Base-by-base conservation (phyloP, 306 rosid genomes). In the Lathyrus tuberosus region DNA sequence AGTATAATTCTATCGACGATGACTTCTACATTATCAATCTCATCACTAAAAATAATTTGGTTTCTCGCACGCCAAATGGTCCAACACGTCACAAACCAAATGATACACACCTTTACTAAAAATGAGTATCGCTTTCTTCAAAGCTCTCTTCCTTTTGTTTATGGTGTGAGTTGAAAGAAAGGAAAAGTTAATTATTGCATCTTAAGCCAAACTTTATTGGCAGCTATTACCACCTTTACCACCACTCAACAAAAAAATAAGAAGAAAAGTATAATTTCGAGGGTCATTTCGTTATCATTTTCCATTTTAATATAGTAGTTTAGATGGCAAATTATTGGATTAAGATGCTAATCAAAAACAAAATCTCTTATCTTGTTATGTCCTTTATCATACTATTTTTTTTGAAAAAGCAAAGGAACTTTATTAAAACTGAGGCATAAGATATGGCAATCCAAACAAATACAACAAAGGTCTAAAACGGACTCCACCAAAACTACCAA, bases 281-380 rank as follows among this genome's bases (percentile, higher is more conserved):
- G 42, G 67, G 60, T 69, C 46, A 74, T 62, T 37, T 70, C 77
- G 65, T n/a, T 30, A 48, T 56, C 30, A 20, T 37, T 62, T 74
- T 69, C 6, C 49, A 62, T 68, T 74, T 53, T 22, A 49, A 30
- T 66, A 16, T 12, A 62, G 44, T 62, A 53, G 33, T 31, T 42
- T 61, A 43, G 48, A 47, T 41, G 47, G 62, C 11, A 52, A 35
- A 56, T 61, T 61, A 79, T 43, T 53, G 38, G 54, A 73, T 67
- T 61, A 68, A 73, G 79, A 79, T 62, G 62, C 67, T 68, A 79
- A 79, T 73, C 48, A 40, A 68, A 68, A 67, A 53, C 62, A 79
- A 73, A 69, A 69, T 62, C 40, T 59, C 56, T 68, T 31, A 54
- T 46, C 69, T 63, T 68, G 72, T 73, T 37, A 62, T n/a, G 52